phyloP scores from a whole-genome alignment of 2,329 filamentous ascomycete species.

The Pseudocercospora musae region DNA sequence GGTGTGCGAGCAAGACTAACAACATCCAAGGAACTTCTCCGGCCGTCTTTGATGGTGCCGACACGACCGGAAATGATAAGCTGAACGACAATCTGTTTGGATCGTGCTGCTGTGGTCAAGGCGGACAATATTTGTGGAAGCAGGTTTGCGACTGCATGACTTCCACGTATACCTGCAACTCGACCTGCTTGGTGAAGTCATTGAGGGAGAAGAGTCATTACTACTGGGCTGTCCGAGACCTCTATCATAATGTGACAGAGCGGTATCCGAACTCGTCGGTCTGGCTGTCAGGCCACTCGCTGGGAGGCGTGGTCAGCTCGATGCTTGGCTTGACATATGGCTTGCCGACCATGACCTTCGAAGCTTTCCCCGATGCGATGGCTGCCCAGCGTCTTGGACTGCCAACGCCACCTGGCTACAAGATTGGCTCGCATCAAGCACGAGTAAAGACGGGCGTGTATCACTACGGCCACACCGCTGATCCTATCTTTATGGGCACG shows the following conservation, averaged over 20 bases:
- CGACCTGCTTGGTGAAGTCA: slow-evolving; percentile 76
- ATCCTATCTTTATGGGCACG: slow-evolving; percentile 89
- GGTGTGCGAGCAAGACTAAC: slow-evolving; percentile 3
- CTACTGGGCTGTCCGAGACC: slow-evolving; percentile 81
- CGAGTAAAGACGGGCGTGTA: slow-evolving; percentile 67
- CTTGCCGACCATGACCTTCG: slow-evolving; percentile 84
- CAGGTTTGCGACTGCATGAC: slow-evolving; percentile 92
- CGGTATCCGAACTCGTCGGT: slow-evolving; percentile 80
- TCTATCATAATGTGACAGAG: slow-evolving; percentile 88
- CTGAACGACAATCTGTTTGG: slow-evolving; percentile 97
- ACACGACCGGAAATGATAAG: slow-evolving; percentile 96
- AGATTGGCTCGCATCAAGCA: slow-evolving; percentile 65
- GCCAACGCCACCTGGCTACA: slow-evolving; percentile 74
- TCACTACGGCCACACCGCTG: slow-evolving; percentile 93
- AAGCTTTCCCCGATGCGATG: slow-evolving; percentile 87
- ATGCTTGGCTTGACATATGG: slow-evolving; percentile 89
- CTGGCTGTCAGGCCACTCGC: slow-evolving; percentile 88
- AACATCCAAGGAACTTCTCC: slow-evolving; percentile 40
- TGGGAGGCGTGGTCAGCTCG: slow-evolving; percentile 86
- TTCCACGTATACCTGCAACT: slow-evolving; percentile 83
- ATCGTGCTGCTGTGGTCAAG: slow-evolving; percentile 94
- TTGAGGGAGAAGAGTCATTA: slow-evolving; percentile 77
- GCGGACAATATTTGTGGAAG: slow-evolving; percentile 83
- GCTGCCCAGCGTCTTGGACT: slow-evolving; percentile 81
- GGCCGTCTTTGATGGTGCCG: slow-evolving; percentile 93